Evolutionary conservation across 2,329 filamentous ascomycete genomes (phyloP), one percentile per base, ranked within the genome.

Genomic region (Hirsutella minnesotensis): DNA sequence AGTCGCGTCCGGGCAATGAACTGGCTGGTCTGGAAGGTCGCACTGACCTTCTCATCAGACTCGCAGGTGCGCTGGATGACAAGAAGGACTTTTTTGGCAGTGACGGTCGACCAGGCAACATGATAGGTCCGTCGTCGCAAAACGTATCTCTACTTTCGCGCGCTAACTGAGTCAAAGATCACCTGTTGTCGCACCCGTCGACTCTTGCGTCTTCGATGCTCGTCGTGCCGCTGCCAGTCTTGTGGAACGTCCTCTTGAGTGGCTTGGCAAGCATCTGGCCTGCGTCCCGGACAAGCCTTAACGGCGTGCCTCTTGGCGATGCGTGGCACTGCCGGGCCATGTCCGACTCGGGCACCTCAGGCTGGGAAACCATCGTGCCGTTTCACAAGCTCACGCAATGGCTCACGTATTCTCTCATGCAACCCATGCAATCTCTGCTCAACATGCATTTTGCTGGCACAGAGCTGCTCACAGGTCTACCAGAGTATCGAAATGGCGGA

Each of bases 331-430:
- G 89, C 64, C 79, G 76, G 10, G 77, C 81, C 27, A 86, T 96
- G 77, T 87, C 88, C 1, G 68, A 72, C 38, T 51, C 55, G 1
- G 77, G 74, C 8, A 30, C 44, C 3, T 70, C 77, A 4, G 54
- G 59, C 2, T 88, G 83, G 83, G 81, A 88, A 57, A 83, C 74
- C 0, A 89, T 94, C 48, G 77, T 90, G 10, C 88, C 88, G 0
- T 94, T 95, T 67, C 89, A 95, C 69, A 95, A 94, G 65, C 74
- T 94, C 30, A 94, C 88, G 0, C 88, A 95, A 62, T 95, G 89
- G 89, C 80, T 95, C 44, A 86, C 84, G 40, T 95, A 95, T 64
- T 94, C 87, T 3, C 75, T 95, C 44, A 94, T 94, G 85, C 82
- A 88, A 20, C 88, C 88, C 0, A 94, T 95, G 82, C 77, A 81